Evolutionary conservation across 208 protist genomes (phyloP).

Genomic region (Histomonas meleagridis): DNA sequence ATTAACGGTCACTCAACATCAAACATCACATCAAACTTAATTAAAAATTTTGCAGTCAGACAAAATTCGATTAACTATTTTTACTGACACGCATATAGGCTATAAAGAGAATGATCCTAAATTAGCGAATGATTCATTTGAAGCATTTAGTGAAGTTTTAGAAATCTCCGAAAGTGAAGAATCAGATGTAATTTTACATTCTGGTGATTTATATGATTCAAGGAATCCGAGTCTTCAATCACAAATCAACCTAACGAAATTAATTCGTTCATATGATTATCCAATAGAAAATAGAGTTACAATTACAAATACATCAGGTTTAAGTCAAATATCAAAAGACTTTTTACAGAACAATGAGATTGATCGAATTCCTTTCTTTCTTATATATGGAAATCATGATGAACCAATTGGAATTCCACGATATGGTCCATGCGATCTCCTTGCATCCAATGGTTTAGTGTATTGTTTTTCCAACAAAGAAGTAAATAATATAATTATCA

Average conservation of each 20-base stretch:
- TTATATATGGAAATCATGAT: constrained; percentile 31
- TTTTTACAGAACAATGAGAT: not conserved
- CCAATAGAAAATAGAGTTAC: not conserved
- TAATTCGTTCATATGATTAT: not conserved
- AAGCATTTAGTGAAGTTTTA: not conserved
- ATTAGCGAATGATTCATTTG: not conserved
- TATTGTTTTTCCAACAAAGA: not conserved
- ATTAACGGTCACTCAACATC: no score
- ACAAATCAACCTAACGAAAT: not conserved
- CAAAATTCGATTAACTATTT: not conserved
- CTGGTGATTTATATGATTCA: not conserved
- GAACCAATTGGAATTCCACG: not conserved
- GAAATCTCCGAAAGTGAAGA: not conserved
- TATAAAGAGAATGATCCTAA: not conserved
- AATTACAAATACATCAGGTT: not conserved
- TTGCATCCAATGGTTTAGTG: not conserved
- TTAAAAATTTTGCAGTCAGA: no score
- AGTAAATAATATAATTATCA: not conserved
- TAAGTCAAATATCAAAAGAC: not conserved
- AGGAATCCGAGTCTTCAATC: not conserved
- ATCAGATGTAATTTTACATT: not conserved
- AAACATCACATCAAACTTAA: no score
- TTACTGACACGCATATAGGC: constrained; percentile 4
- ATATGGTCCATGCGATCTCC: not conserved
- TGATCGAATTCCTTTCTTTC: not conserved